phyloP scores from a whole-genome alignment of 371 early-diverging fungal genomes.

The Lichtheimia hyalospora region DNA sequence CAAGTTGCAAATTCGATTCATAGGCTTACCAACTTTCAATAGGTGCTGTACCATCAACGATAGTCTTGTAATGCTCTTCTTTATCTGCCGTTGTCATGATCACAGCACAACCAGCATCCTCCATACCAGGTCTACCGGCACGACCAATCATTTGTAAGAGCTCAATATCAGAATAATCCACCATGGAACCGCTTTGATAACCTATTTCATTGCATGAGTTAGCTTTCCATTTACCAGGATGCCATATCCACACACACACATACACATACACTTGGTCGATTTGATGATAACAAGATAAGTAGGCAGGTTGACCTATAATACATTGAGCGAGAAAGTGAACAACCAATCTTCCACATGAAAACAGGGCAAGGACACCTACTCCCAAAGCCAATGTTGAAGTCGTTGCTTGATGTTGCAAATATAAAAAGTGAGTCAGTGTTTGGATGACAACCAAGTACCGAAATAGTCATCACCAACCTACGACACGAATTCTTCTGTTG shows the following conservation, averaged over 20 bases:
- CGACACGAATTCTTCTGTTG: constrained; percentile 54
- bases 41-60: constrained; percentile 55
- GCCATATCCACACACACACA: constrained; percentile 3
- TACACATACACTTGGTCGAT: constrained; percentile 43
- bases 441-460: background rate
- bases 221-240: background rate
- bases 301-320: constrained; percentile 81
- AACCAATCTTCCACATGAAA: background rate
- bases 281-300: constrained; percentile 90
- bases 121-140: constrained; percentile 89
- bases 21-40: constrained; percentile 66
- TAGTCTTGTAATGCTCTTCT: constrained; percentile 52
- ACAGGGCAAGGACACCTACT: constrained; percentile 27
- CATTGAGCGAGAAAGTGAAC: background rate
- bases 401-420: constrained; percentile 44
- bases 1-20: background rate
- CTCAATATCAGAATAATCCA: constrained; percentile 71
- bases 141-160: constrained; percentile 92
- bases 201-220: constrained; percentile 23
- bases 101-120: constrained; percentile 72
- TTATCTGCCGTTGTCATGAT: constrained; percentile 70
- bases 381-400: constrained; percentile 94
- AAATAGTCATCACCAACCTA: constrained; percentile 53
- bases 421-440: background rate
- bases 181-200: constrained; percentile 60